Evolutionary conservation across 495 filamentous ascomycete genomes (phyloP).

Genomic region (Cercophora samala): DNA sequence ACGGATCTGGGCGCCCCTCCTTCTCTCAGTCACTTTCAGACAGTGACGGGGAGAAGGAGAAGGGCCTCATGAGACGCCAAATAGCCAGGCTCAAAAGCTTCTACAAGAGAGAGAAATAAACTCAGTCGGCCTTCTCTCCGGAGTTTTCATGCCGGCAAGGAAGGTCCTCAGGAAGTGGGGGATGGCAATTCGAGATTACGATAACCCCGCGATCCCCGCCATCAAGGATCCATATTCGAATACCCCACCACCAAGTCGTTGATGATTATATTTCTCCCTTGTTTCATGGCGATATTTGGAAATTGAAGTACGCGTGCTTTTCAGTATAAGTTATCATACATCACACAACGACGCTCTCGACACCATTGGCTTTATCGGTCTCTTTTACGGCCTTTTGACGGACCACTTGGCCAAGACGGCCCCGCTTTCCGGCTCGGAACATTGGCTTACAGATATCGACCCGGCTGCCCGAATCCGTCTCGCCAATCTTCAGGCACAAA

Average conservation of each 20-base stretch:
- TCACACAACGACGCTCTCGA: not conserved
- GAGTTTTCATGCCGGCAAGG: not conserved
- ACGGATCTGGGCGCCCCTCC: slow-evolving; percentile 27
- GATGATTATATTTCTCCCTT: not conserved
- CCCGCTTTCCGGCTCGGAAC: slow-evolving; percentile 6
- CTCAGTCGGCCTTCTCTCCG: not conserved
- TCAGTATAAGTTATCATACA: not conserved
- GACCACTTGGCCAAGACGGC: slow-evolving; percentile 14
- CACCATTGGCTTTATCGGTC: not conserved
- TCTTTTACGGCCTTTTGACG: not conserved
- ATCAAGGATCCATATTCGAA: not conserved
- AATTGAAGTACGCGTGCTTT: not conserved
- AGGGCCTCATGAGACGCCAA: slow-evolving; percentile 28
- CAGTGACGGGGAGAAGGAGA: slow-evolving; percentile 28
- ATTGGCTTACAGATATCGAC: not conserved
- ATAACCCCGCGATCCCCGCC: slow-evolving; percentile 2
- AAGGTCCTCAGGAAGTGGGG: not conserved
- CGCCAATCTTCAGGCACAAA: not conserved
- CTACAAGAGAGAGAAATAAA: slow-evolving; percentile 26
- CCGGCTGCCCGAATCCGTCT: not conserved
- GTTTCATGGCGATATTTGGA: not conserved
- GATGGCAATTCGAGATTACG: not conserved
- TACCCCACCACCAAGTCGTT: not conserved
- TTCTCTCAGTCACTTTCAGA: slow-evolving; percentile 30
- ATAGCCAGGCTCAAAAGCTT: slow-evolving; percentile 28